Base-by-base conservation (phyloP, 306 rosid genomes). In the Argentina anserina region DNA sequence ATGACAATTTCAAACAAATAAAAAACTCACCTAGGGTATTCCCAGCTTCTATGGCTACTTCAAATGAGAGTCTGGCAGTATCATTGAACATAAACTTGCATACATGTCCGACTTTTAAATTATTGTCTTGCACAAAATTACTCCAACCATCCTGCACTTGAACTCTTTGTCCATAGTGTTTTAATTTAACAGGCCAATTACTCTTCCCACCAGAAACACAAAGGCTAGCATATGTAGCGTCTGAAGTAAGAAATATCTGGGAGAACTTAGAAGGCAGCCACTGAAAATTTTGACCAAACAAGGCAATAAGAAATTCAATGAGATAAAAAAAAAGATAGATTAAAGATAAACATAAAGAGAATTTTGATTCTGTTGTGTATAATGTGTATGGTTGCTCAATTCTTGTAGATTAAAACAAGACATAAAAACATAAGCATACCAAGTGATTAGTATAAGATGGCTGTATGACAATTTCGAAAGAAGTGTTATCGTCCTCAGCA, bases 91-190 rank as follows among this genome's bases (percentile, higher is more conserved):
- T n/a, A 17, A 74, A 74, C 2, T 9, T 36, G 40, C 78, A 74
- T 20, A 64, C 64, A 39, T 74, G 64, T 21, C 71, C 50, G 12
- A 49, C 39, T 63, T 64, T 6, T 50, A 74, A 42, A 65, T 74
- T 21, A 36, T 74, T 74, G 64, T 50, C 50, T 41, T 7, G 17
- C 15, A 36, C 78, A 37, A 74, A 74, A 15, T 3, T 33, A 12
- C 7, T 28, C 78, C 78, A 74, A 34, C 78, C 78, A 15, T 6
- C 3, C 41, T 13, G 6, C 14, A 73, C 46, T 34, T 3, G 5
- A 4, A 20, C 50, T 45, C 20, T 45, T 13, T 0, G 17, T 52
- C 18, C 18, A 36, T 0, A n/a, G 31, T 21, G 3, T 3, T 39
- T 34, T 6, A 33, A n/a, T 20, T 46, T 49, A 47, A 62, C 36